phyloP scores from a whole-genome alignment of 495 filamentous ascomycete species.

The Echria macrotheca region DNA sequence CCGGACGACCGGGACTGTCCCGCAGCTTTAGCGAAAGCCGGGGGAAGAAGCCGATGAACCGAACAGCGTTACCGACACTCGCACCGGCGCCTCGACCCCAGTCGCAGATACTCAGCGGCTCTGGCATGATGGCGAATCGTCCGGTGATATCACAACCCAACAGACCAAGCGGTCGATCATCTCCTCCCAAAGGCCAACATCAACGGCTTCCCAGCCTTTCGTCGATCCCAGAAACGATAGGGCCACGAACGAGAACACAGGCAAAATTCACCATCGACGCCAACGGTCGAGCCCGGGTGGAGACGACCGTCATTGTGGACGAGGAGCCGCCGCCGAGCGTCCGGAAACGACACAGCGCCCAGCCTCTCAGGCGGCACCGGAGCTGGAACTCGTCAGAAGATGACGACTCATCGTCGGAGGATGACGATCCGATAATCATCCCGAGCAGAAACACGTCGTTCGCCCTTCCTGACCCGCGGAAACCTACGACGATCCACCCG shows the following conservation, averaged over 20 bases:
- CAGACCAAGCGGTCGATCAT: conserved; percentile 40
- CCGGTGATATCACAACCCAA: conserved; percentile 31
- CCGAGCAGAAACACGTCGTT: conserved; percentile 61
- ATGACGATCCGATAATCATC: conserved; percentile 61
- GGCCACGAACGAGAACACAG: conserved; percentile 44
- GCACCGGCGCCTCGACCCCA: conserved; percentile 27
- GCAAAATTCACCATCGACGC: conserved; percentile 68
- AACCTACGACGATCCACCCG: conserved; percentile 42
- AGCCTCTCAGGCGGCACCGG: conserved; percentile 16
- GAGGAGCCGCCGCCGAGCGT: conserved; percentile 28
- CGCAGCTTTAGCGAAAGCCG: conserved; percentile 56
- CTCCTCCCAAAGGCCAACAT: conserved; percentile 44
- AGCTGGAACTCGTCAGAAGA: conserved; percentile 40
- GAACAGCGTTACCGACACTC: conserved; percentile 31
- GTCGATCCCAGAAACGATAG: conserved; percentile 45
- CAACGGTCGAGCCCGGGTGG: conserved; percentile 64
- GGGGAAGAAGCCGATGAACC: conserved; percentile 30
- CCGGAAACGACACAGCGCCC: conserved; percentile 26
- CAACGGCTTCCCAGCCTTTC: conserved; percentile 41
- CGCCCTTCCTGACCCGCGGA: conserved; percentile 48
- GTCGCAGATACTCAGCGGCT: conserved; percentile 19
- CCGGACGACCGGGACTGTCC: conserved; percentile 49
- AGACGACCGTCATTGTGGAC: conserved; percentile 56
- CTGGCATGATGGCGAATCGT: too few species aligned
- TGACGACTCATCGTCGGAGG: conserved; percentile 52